Evolutionary conservation across 2,329 filamentous ascomycete species (phyloP).

Genomic region (Aspergillus caelatus): DNA sequence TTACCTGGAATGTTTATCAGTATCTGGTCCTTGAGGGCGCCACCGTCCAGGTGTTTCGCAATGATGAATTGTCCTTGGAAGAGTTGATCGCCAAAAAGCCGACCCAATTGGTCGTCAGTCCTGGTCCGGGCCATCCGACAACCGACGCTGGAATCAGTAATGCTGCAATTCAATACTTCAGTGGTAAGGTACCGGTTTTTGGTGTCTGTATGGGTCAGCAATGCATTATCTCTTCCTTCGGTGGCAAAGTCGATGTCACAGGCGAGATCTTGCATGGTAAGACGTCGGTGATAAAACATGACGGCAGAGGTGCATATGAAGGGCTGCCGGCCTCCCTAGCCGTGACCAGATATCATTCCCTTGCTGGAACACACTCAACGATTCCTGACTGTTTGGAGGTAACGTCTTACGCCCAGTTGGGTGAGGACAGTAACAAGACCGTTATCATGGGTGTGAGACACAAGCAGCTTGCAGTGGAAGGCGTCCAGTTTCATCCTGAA

Average conservation of each 20-base stretch:
- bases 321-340: slow-evolving; percentile 78
- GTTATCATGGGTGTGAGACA: slow-evolving; percentile 98
- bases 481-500: slow-evolving; percentile 96
- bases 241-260: slow-evolving; percentile 86
- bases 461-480: slow-evolving; percentile 87
- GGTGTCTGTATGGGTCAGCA: slow-evolving; percentile 99
- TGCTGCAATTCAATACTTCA: slow-evolving; percentile 86
- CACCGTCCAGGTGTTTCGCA: slow-evolving; percentile 83
- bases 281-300: slow-evolving; percentile 87
- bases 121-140: slow-evolving; percentile 88
- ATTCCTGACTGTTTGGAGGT: slow-evolving; percentile 85
- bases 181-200: slow-evolving; percentile 90
- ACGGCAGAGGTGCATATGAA: slow-evolving; percentile 87
- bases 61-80: slow-evolving; percentile 86
- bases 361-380: slow-evolving; percentile 87
- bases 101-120: slow-evolving; percentile 92
- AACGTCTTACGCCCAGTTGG: slow-evolving; percentile 80
- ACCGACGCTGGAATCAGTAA: slow-evolving; percentile 93
- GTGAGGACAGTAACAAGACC: slow-evolving; percentile 72
- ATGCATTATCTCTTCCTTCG: slow-evolving; percentile 94
- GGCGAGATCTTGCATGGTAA: slow-evolving; percentile 98
- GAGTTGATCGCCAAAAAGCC: slow-evolving; percentile 82
- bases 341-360: slow-evolving; percentile 93
- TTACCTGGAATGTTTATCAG: slow-evolving; percentile 99
- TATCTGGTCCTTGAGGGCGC: slow-evolving; percentile 97